Base-by-base conservation (phyloP, 768 basidiomycete genomes). In the Tephrocybe sp. region DNA sequence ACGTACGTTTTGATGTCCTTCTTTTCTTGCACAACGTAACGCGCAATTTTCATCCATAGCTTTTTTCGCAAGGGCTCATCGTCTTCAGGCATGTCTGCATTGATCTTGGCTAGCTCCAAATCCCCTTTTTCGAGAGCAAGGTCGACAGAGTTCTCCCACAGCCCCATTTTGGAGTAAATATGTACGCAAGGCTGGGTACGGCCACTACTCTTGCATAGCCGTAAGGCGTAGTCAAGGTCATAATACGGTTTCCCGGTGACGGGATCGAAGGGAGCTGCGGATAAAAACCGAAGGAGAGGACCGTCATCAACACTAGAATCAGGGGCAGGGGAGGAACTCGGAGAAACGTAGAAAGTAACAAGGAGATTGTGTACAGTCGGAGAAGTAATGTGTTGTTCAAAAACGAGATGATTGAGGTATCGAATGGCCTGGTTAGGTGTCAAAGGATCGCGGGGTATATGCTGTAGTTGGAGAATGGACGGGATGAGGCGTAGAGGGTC, bases 21-120 rank as follows among this genome's bases (percentile, higher is more conserved):
- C 76, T 97, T 92, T 70, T 98, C 92, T 62, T 96, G 93, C 12
- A 99, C 95, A 38, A 98, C 95, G 69, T 95, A 95, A 56, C 88
- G 89, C n/a, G 97, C 97, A 59, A 98, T 93, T 74, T 98, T 98
- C 47, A 99, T 73, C 97, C 97, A 99, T 46, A 99, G 73, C 67
- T 93, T 94, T 75, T 96, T 98, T 54, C 91, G 73, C 55, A 98
- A 63, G 31, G 81, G 80, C 46, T 82, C 83, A 61, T 98, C 95
- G 53, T 93, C 93, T 58, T 91, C 92, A 7, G 92, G 93, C 79
- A 87, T 87, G 64, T 99, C 92, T 3, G 97, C 97, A 59, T 97
- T 95, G 57, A 87, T 81, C 71, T 92, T 97, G 7, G 97, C 97
- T 20, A 98, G 73, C 56, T 98, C 97, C 49, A 99, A 65, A 63